phyloP scores from a whole-genome alignment of 495 filamentous ascomycete genomes.

The Podospora pseudocomata region DNA sequence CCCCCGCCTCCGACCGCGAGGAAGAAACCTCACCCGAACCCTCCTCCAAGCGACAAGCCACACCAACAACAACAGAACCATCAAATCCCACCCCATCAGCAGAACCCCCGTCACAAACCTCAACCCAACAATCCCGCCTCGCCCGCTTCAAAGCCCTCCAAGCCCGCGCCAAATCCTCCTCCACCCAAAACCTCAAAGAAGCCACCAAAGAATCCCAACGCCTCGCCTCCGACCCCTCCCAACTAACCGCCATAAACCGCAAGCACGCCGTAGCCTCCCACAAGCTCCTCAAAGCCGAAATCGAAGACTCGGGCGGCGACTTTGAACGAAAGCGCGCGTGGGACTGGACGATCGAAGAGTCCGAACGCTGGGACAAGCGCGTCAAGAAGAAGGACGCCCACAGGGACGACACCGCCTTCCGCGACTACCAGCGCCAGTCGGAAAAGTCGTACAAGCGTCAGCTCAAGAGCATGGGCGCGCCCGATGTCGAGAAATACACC shows the following conservation, averaged over 20 bases:
- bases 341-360: conserved; percentile 97
- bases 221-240: conserved; percentile 67
- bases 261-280: conserved; percentile 83
- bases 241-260: conserved; percentile 67
- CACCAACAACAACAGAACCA: conserved; percentile 34
- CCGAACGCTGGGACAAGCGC: conserved; percentile 87
- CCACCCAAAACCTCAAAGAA: conserved; percentile 76
- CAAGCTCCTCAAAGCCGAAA: conserved; percentile 89
- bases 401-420: conserved; percentile 82
- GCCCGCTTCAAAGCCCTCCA: conserved; percentile 82
- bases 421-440: conserved; percentile 82
- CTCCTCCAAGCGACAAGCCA: background rate
- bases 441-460: conserved; percentile 93
- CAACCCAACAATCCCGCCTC: conserved; percentile 48
- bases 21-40: conserved; percentile 33
- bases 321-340: conserved; percentile 97
- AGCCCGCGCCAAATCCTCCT: conserved; percentile 74
- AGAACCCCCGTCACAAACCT: conserved; percentile 12
- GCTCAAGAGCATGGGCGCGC: conserved; percentile 62
- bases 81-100: conserved; percentile 15
- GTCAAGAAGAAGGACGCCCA: conserved; percentile 80
- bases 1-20: conserved; percentile 42
- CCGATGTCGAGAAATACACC: conserved; percentile 77
- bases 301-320: conserved; percentile 78
- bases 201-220: conserved; percentile 79